Evolutionary conservation across 1,284 basidiomycete genomes (phyloP).

Genomic region (Cryptococcus sp.): DNA sequence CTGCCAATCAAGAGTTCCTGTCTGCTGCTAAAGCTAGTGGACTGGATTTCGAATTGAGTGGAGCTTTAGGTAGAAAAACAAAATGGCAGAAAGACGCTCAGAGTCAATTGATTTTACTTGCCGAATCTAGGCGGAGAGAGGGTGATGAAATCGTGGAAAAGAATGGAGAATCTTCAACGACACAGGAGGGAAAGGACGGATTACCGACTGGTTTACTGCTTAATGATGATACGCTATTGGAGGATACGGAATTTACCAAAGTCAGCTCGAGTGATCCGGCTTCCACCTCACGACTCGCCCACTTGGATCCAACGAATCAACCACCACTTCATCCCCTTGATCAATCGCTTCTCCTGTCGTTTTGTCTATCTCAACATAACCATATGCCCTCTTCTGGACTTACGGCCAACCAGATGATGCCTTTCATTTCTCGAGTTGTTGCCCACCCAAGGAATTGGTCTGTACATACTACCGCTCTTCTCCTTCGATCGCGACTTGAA

Average conservation of each 20-base stretch:
- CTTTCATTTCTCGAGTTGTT: slow-evolving; percentile 81
- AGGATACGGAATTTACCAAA: slow-evolving; percentile 82
- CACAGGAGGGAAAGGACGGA: slow-evolving; percentile 13
- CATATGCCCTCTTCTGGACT: slow-evolving; percentile 80
- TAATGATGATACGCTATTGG: slow-evolving; percentile 95
- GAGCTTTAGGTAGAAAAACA: slow-evolving; percentile 88
- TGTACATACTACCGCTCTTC: slow-evolving; percentile 86
- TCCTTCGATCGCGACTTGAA: slow-evolving; percentile 84
- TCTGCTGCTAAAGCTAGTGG: slow-evolving; percentile 71
- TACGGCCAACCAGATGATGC: slow-evolving; percentile 81
- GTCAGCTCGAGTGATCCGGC: slow-evolving; percentile 28
- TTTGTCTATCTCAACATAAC: slow-evolving; percentile 85
- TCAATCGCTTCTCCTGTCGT: slow-evolving; percentile 80
- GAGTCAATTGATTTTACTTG: slow-evolving; percentile 89
- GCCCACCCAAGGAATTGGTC: slow-evolving; percentile 88
- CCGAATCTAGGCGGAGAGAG: slow-evolving; percentile 66
- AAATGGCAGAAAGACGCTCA: slow-evolving; percentile 85
- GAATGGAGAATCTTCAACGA: slow-evolving; percentile 2
- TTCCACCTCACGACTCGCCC: slow-evolving; percentile 49
- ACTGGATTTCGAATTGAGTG: slow-evolving; percentile 85
- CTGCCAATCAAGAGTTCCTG: slow-evolving; percentile 74
- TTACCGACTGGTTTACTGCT: slow-evolving; percentile 75
- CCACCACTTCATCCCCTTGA: slow-evolving; percentile 84
- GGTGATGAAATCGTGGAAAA: slow-evolving; percentile 20
- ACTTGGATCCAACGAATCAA: slow-evolving; percentile 77